Evolutionary conservation across 805 yeast genomes (phyloP), one percentile per base, ranked within the genome.

Genomic region (Kurtzmaniella cleridarum): DNA sequence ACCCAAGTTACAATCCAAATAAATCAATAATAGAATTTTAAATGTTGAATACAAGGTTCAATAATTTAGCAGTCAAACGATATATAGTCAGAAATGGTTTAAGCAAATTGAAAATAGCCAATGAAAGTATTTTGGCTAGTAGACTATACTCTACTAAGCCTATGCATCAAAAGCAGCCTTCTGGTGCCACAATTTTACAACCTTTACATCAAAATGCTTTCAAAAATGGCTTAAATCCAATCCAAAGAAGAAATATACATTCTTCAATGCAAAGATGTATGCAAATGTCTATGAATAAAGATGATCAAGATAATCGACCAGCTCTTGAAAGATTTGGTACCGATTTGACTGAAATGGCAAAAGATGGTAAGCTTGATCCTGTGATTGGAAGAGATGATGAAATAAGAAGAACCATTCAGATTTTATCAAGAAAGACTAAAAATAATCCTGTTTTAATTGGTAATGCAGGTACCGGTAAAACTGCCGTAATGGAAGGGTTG

Each of bases 331-430:
- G 81, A 53, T 91, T 67, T 56, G 98, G 96, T 16, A 76, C 84
- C 0, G 91, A 93, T 58, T 64, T 91, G 45, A 93, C 98, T 1
- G 79, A 81, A 41, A 59, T 91, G 48, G 98, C 98, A 1, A 73
- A 75, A 44, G 86, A 85, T 39, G 98, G 98, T 23, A 87, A 87
- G 51, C 69, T 91, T 29, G 98, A 91, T 54, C 98, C 98, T 0
- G 98, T 93, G 16, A 93, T 91, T 53, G 98, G 98, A 3, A 73
- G 98, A 46, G 98, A 93, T 53, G 96, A 90, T 45, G 98, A 93
- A 56, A 93, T 91, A 41, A 75, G 91, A 42, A 71, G 98, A 42
- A 91, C 98, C 0, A 83, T 91, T 41, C 98, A 91, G 58, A 90
- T 91, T 35, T 65, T 91, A 33, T 87, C 96, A 1, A 71, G 98